Percentiles rank a stretch among this genome's conserved stretches.
Conservation (phyloP, 2,329 filamentous ascomycete genomes). For the Trichoderma afroharzianum region DNA sequence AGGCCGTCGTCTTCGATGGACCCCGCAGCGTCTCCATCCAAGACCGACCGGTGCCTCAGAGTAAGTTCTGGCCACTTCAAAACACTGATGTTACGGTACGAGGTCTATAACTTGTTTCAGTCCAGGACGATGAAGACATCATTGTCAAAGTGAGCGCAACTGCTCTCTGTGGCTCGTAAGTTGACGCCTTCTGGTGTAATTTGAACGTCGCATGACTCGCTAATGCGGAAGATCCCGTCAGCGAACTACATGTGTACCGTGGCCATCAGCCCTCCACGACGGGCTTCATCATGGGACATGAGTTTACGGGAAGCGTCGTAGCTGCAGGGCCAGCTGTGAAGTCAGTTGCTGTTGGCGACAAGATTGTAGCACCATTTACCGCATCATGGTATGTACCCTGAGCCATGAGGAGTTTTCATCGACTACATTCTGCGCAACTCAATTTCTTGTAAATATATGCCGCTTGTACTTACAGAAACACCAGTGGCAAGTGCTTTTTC, state of each 20-base stretch:
- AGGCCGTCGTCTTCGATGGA: conserved; percentile 83
- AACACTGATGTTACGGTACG: conserved; percentile 7
- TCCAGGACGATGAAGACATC: conserved; percentile 69
- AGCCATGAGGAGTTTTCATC: too few relatives aligned
- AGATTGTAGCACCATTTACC: conserved; percentile 80
- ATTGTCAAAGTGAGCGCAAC: conserved; percentile 81
- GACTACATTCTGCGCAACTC: neutral
- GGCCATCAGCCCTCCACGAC: conserved; percentile 70
- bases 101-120: conserved; percentile 29
- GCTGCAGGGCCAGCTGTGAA: conserved; percentile 65
- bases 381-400: conserved; percentile 61
- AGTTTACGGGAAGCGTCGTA: conserved; percentile 76
- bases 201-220: neutral
- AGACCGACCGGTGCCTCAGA: conserved; percentile 71
- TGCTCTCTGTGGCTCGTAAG: conserved; percentile 82
- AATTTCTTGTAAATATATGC: neutral
- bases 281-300: conserved; percentile 71
- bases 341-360: conserved; percentile 68
- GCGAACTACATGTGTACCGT: conserved; percentile 78
- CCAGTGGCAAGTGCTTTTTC: conserved; percentile 70
- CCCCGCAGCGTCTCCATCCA: conserved; percentile 72
- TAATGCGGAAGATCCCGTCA: neutral
- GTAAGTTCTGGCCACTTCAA: conserved; percentile 25
- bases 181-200: conserved; percentile 16
- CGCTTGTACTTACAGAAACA: neutral